Evolutionary conservation across 441 rosid genomes (phyloP).

Genomic region (Syzygium syzygioides): DNA sequence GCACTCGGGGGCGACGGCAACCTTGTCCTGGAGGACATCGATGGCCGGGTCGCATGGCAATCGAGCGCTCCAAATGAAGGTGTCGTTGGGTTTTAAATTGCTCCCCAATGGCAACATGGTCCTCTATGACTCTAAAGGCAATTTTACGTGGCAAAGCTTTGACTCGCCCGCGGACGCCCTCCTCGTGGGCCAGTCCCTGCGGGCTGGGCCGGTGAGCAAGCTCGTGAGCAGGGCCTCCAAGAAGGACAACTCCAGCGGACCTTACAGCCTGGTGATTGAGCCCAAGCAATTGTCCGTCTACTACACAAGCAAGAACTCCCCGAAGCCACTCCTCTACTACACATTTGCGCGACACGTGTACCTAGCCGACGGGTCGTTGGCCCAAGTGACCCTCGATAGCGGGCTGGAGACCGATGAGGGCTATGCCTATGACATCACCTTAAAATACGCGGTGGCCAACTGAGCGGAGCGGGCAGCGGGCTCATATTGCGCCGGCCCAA

Average conservation of each 20-base stretch:
- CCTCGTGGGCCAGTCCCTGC: constrained; percentile 27
- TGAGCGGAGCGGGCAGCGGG: neutral
- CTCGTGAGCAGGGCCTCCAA: constrained; percentile 46
- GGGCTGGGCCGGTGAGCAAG: constrained; percentile 21
- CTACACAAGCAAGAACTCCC: constrained; percentile 36
- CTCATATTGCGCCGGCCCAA: constrained; percentile 30
- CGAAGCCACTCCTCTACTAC: constrained; percentile 34
- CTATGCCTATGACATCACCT: constrained; percentile 12
- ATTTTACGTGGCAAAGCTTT: constrained; percentile 61
- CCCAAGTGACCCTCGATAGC: constrained; percentile 6
- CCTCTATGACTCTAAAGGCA: constrained; percentile 38
- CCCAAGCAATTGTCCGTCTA: constrained; percentile 33
- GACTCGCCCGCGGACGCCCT: constrained; percentile 66
- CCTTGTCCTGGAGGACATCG: neutral
- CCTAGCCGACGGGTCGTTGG: neutral
- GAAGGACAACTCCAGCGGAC: constrained; percentile 29
- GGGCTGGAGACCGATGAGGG: constrained; percentile 6
- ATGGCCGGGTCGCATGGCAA: neutral
- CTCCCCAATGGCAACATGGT: constrained; percentile 29
- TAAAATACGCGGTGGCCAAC: neutral
- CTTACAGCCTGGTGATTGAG: constrained; percentile 54
- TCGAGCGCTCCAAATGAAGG: neutral
- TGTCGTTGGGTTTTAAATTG: neutral
- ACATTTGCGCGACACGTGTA: neutral
- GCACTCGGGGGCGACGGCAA: neutral